These are phyloP conservation scores for Exsudoporus frostii DNA, from an alignment of 768 basidiomycete genomes.

Conservation along the genomic window DNA sequence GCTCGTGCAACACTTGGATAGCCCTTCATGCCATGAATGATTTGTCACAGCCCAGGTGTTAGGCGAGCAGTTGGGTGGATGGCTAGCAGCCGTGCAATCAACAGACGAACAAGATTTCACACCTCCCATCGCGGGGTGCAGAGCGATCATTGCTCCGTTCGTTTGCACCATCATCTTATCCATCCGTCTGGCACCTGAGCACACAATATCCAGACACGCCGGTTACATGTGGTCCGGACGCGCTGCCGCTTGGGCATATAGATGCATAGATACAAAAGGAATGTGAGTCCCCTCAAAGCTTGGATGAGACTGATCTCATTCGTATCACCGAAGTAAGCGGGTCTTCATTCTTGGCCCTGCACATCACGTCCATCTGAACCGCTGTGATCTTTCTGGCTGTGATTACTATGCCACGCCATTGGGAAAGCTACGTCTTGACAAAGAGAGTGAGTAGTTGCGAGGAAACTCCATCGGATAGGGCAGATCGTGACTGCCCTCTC, in stretches of 20 bases:
- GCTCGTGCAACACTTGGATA: constrained; percentile 15
- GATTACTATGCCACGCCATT: constrained; percentile 79
- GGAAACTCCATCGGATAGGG: not conserved
- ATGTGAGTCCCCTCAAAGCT: constrained; percentile 56
- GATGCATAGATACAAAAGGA: constrained; percentile 71
- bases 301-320: constrained; percentile 5
- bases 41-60: constrained; percentile 50
- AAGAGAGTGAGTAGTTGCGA: constrained; percentile 55
- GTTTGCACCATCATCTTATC: constrained; percentile 29
- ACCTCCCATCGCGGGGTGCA: constrained; percentile 67
- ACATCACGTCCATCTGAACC: constrained; percentile 84
- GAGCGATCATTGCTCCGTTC: constrained; percentile 95
- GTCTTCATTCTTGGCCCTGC: constrained; percentile 96
- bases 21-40: constrained; percentile 12
- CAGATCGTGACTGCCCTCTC: constrained; percentile 3
- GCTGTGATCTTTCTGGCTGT: constrained; percentile 85
- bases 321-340: constrained; percentile 57
- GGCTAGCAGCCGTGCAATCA: constrained; percentile 58
- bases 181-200: constrained; percentile 5
- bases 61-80: constrained; percentile 55
- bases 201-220: constrained; percentile 65
- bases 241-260: constrained; percentile 96
- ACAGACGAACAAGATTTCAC: constrained; percentile 45
- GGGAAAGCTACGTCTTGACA: constrained; percentile 76
- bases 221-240: constrained; percentile 94